Base-by-base conservation (phyloP, 2,329 filamentous ascomycete genomes). In the Tolypocladium cylindrosporum region DNA sequence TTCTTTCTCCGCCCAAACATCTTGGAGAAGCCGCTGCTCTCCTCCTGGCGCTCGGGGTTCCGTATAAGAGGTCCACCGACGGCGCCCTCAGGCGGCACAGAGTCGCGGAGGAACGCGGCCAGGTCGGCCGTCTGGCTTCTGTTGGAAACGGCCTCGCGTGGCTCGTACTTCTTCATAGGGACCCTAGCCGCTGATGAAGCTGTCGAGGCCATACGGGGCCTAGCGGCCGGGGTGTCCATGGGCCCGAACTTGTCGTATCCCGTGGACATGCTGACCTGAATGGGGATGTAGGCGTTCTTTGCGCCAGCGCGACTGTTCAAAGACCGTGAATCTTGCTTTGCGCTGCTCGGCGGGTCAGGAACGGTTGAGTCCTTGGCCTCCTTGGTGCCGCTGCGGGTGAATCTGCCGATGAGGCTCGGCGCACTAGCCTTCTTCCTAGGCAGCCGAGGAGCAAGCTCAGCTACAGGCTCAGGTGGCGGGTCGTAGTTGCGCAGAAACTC, bases 401-500 rank as follows among this genome's bases (percentile, higher is more conserved):
- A 81, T 21, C 85, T 78, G 2, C 81, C 75, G 63, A 88, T 86
- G 50, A 89, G 71, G 60, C 83, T 84, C 3, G 82, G 78, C 4
- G 84, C 77, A 65, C 83, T 86, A 14, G 79, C 76, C 73, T 87
- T 88, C 76, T 87, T 88, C 73, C 83, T 85, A 9, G 83, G 76
- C 6, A 69, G 63, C 58, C 72, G 67, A 3, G 69, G 67, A 37
- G 48, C 48, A 40, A 67, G 63, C 31, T 69, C 67, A 0, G 68
- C 63, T 0, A 75, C 66, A 3, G 80, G 75, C 61, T 80, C 76
- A 1, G 78, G 74, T 0, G 88, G 87, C 7, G 89, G 88, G 43
- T 87, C 80, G 59, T 82, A 86, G 69, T 83, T 89, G 60, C 81
- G 82, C 45, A 92, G 70, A 67, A 92, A 92, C 62, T 92, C 89